Evolutionary conservation across 1,284 basidiomycete species (phyloP), one percentile per base, ranked within the genome.

Genomic region (Ganoderma multipileum): DNA sequence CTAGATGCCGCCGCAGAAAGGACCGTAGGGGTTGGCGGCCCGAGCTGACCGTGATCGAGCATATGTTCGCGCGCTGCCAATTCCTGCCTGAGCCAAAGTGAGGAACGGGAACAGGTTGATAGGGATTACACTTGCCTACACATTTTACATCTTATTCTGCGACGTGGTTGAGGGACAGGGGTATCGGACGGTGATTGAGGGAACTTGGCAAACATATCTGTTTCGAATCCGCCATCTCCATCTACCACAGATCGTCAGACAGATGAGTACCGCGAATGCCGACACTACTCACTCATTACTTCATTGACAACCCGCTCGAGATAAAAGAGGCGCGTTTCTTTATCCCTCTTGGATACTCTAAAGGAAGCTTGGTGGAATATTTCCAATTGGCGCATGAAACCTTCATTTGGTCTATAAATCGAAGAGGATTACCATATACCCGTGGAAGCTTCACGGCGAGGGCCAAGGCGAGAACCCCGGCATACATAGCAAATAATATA

Each of bases 11-110:
- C 85, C 18, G 88, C 88, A 0, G 88, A 84, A 5, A 82, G 72
- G 0, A 80, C 81, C 16, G 78, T 85, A 2, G 90, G 90, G 0
- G 90, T 91, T 1, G 88, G 82, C 6, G 91, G 87, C 0, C 89
- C 90, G 9, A 92, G 82, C 72, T 93, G 90, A 5, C 94, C 95
- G 76, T 97, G 95, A 77, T 95, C 93, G 68, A 96, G 87, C 92
- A 97, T 95, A 78, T 97, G 94, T 76, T 97, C 95, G 30, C 94
- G 86, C 0, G 93, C 88, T 0, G 96, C 96, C 16, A 97, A 85
- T 75, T 96, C 95, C 67, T 92, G 90, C 70, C 94, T 92, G 73
- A 36, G 62, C 39, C 20, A 18, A 12, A 30, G 2, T 8, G 62
- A 66, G 23, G n/a, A 61, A 23, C 62, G 38, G 63, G 64, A 64